These are phyloP conservation scores for Wallemia mellicola DNA, from an alignment of 1,284 basidiomycete species.

Conservation along the genomic window DNA sequence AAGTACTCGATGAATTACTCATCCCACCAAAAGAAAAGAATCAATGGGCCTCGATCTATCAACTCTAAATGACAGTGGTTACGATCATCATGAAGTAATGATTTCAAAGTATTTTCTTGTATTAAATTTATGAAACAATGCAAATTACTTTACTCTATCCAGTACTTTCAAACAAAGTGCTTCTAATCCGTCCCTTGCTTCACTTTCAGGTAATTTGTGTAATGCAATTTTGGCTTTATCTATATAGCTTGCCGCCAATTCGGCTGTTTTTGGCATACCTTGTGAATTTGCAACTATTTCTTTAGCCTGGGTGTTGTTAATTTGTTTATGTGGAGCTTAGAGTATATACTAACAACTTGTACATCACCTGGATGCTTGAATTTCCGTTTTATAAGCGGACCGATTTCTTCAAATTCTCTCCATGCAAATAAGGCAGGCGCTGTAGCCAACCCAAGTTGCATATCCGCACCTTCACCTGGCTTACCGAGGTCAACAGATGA, in stretches of 20 bases:
- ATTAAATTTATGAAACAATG: background rate
- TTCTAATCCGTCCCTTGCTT: conserved; percentile 37
- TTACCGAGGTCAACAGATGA: conserved; percentile 42
- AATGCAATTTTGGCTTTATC: conserved; percentile 43
- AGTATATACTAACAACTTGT: conserved; percentile 27
- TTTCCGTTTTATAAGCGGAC: conserved; percentile 53
- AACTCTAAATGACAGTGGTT: background rate
- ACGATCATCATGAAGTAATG: background rate
- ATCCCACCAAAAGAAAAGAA: background rate
- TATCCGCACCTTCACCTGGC: conserved; percentile 48
- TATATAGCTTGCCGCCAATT: conserved; percentile 47
- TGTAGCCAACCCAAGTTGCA: conserved; percentile 61
- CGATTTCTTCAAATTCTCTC: conserved; percentile 48
- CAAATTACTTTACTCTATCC: conserved; percentile 5
- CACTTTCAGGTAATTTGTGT: conserved; percentile 44
- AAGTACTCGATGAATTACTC: background rate
- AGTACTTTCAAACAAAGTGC: conserved; percentile 18
- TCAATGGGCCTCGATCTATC: background rate
- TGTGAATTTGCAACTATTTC: conserved; percentile 40
- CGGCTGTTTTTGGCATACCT: conserved; percentile 46
- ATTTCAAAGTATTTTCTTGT: background rate
- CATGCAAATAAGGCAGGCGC: conserved; percentile 84
- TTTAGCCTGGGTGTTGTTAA: conserved; percentile 26
- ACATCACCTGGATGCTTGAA: conserved; percentile 60
- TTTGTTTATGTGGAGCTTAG: conserved; percentile 2